phyloP scores from a whole-genome alignment of 345 rosid species.

The Gossypium arboreum region DNA sequence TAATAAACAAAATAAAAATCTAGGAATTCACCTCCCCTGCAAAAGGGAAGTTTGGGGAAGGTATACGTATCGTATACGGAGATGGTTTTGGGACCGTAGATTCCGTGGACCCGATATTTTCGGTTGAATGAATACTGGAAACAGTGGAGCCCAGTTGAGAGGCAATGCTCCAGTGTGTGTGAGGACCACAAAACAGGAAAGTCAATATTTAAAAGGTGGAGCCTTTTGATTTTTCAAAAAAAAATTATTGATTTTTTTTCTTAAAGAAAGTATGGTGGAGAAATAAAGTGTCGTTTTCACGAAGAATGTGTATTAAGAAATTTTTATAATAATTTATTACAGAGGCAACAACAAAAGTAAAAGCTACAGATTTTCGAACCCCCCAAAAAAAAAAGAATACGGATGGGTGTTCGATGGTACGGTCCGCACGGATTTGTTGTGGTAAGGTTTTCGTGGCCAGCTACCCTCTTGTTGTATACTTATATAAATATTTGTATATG shows the following conservation, averaged over 20 bases:
- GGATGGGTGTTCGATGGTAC: not conserved
- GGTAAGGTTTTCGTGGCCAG: not conserved
- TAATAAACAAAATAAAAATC: not conserved
- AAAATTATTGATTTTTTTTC: not conserved
- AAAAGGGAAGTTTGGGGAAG: not conserved
- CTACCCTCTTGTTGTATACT: not conserved
- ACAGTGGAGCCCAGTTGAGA: not conserved
- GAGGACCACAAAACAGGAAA: slow-evolving; percentile 18
- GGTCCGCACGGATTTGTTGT: slow-evolving; percentile 10
- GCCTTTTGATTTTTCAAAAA: not conserved
- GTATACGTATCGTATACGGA: slow-evolving; percentile 26
- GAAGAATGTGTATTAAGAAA: slow-evolving; percentile 9
- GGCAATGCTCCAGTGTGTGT: not conserved
- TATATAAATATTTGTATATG: not conserved
- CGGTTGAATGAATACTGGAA: slow-evolving; percentile 1
- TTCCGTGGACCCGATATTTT: slow-evolving; percentile 29
- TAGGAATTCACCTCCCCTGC: not conserved
- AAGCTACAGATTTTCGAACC: not conserved
- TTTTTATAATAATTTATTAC: not conserved
- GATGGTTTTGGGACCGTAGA: slow-evolving; percentile 21
- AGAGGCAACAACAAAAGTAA: not conserved
- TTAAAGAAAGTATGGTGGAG: not conserved
- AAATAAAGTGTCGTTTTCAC: slow-evolving; percentile 34
- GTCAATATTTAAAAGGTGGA: slow-evolving; percentile 21
- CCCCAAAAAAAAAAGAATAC: no score